Conservation (phyloP, 2,329 filamentous ascomycete species). For the Metarhizium humberi region DNA sequence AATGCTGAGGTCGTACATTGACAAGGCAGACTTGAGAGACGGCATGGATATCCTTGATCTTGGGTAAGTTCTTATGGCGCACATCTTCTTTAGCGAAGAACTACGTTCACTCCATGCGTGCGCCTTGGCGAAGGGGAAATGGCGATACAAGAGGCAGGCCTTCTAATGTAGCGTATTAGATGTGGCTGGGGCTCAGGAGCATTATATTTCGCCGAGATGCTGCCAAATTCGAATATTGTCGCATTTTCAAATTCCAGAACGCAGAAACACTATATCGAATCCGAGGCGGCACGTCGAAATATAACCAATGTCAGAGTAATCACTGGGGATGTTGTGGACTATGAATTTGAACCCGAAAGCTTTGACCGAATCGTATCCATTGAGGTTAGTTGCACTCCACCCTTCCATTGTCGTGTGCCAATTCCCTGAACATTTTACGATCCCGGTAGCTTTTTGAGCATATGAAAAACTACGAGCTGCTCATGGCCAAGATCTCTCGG, state of each 20-base stretch:
- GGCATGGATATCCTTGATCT: constrained; percentile 55
- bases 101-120: not conserved
- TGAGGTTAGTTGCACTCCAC: constrained; percentile 27
- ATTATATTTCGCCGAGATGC: constrained; percentile 55
- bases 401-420: not conserved
- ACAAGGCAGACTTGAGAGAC: constrained; percentile 48
- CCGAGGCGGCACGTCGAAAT: constrained; percentile 43
- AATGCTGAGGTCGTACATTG: constrained; percentile 56
- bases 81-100: not conserved
- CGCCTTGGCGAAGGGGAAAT: not conserved
- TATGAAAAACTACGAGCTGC: constrained; percentile 65
- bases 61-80: constrained; percentile 33
- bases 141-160: not conserved
- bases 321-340: constrained; percentile 57
- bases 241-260: constrained; percentile 63
- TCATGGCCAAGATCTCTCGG: constrained; percentile 53
- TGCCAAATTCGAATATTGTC: constrained; percentile 52
- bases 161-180: constrained; percentile 22
- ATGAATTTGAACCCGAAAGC: constrained; percentile 47
- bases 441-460: constrained; percentile 56
- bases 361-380: constrained; percentile 62
- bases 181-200: constrained; percentile 62
- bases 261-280: constrained; percentile 59
- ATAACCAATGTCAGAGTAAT: constrained; percentile 53
- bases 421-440: not conserved